Evolutionary conservation across 257 asterid genomes (phyloP), one percentile per base, ranked within the genome.

Genomic region (Solanum sitiens): DNA sequence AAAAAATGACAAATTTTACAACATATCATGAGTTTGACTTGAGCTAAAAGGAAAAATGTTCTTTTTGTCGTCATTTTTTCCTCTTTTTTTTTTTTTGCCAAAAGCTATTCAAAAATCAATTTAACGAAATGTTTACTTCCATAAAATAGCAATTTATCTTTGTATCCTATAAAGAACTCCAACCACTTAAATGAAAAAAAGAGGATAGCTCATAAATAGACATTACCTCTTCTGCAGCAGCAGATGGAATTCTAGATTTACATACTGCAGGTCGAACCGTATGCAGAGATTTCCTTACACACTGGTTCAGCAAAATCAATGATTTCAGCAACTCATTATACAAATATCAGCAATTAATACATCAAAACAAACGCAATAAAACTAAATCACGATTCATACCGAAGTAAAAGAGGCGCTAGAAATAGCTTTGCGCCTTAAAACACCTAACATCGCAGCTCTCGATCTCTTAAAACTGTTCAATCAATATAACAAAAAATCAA

Each of bases 381-480:
- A 30, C 53, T 42, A 72, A 12, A 44, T 18, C 37, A 80, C 73
- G 70, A 79, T 1, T 16, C 53, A 14, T 89, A 95, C 98, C 93
- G 89, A 75, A 87, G 95, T 94, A 89, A 92, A 89, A 73, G 98
- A 88, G 63, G 95, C 94, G 92, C 95, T 91, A 72, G 94, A 92
- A 86, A 96, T 90, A 76, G 94, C 94, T 89, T 92, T 95, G 84
- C 98, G 98, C 95, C 99, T 93, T 89, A 95, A 71, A 92, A 91
- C 95, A 73, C 98, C 96, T 91, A 97, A 89, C 99, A 97, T 97
- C 92, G 88, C 94, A 87, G 88, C 39, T 87, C 87, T 68, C 53
- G 93, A 91, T 89, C 89, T 84, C 84, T 82, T 82, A 89, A 37
- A 44, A 44, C 94, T 93, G 92, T 39, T 23, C 16, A 74, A 88